Evolutionary conservation across 495 filamentous ascomycete species (phyloP), one percentile per base, ranked within the genome.

Genomic region (Peziza echinospora): DNA sequence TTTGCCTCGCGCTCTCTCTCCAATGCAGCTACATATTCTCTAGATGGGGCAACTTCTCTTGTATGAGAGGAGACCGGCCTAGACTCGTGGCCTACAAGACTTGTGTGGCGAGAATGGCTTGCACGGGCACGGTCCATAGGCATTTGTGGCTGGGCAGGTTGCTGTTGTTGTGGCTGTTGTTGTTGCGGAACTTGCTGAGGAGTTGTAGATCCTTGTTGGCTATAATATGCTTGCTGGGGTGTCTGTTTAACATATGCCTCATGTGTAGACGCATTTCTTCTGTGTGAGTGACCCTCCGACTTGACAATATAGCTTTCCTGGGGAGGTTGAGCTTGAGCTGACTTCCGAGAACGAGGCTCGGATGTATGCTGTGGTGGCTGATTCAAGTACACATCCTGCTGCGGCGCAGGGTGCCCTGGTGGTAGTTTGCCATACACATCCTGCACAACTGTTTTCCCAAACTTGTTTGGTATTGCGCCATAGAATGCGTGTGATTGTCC

Each of bases 371-470:
- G 30, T 17, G 19, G 13, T 37, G 30, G 30, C 1, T 37, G 30
- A 3, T n/a, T n/a, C n/a, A 17, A 13, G 6, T 37, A 37, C 30
- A 37, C 13, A 13, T 37, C 30, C 13, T 21, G 19, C 19, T 42
- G 28, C 3, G 45, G 45, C 37, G 53, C 24, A 26, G 10, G 45
- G 41, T 47, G 48, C 11, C 23, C 42, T 11, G 19, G 11, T n/a
- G 24, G 24, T 3, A 1, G 24, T 26, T 5, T 24, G 5, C 19
- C 13, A 1, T 44, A 49, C 23, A 26, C 22, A 22, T 22, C 41
- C 26, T 51, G 16, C 13, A 40, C 25, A 16, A n/a, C n/a, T n/a
- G n/a, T n/a, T n/a, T n/a, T n/a, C n/a, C n/a, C n/a, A n/a, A n/a
- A n/a, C n/a, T n/a, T n/a, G n/a, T n/a, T n/a, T n/a, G n/a, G n/a